phyloP scores from a whole-genome alignment of 2,329 filamentous ascomycete species.

The Bipolaris bicolor region DNA sequence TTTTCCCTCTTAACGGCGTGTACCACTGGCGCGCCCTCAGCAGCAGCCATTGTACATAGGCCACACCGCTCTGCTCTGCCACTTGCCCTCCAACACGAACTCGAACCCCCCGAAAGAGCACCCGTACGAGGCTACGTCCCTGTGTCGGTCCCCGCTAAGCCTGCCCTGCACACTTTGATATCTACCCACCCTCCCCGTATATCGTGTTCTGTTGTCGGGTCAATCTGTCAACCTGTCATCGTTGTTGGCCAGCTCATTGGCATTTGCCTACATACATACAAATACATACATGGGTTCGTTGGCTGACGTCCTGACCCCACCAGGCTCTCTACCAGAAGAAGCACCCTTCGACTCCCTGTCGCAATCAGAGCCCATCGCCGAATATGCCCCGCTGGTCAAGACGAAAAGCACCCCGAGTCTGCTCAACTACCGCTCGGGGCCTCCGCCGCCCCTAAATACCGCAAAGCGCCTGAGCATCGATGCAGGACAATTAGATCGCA shows the following conservation, averaged over 20 bases:
- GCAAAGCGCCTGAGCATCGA: constrained; percentile 78
- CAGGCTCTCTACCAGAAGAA: constrained; percentile 47
- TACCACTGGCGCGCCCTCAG: background rate
- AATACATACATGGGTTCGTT: constrained; percentile 26
- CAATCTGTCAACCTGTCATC: background rate
- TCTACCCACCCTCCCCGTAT: background rate
- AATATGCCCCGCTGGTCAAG: constrained; percentile 52
- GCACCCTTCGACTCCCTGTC: constrained; percentile 30
- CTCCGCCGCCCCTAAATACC: constrained; percentile 58
- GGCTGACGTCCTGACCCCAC: constrained; percentile 35
- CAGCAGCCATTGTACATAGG: constrained; percentile 4
- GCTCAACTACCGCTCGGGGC: constrained; percentile 41
- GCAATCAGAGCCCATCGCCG: constrained; percentile 27
- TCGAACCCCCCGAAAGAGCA: constrained; percentile 7
- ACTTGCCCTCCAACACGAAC: constrained; percentile 1
- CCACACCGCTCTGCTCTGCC: constrained; percentile 6
- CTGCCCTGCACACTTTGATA: constrained; percentile 1
- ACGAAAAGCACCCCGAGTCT: constrained; percentile 59
- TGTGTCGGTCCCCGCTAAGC: background rate
- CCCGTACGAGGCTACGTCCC: background rate
- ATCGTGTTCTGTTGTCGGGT: background rate
- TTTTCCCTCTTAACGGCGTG: constrained; percentile 5
- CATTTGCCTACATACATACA: background rate
- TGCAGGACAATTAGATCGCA: constrained; percentile 69
- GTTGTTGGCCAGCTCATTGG: background rate